Evolutionary conservation across 2,329 filamentous ascomycete species (phyloP), one percentile per base, ranked within the genome.

Genomic region (Exophiala alcalophila): DNA sequence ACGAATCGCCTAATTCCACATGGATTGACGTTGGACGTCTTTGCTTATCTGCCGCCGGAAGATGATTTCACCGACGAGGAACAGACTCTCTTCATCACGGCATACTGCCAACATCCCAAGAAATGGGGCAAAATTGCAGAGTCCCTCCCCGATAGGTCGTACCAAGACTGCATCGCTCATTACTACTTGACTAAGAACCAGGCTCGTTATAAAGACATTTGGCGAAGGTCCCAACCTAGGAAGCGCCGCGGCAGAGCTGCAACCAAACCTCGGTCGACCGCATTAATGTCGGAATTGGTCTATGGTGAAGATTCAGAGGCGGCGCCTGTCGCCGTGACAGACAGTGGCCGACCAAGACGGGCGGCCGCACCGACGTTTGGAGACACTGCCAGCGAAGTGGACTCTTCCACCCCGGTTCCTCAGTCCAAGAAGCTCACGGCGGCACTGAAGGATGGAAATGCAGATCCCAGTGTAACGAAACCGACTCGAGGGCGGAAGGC

Each of bases 71-170:
- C 66, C 0, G 57, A 62, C 0, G 64, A 69, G 32, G 71, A 74
- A 54, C 69, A 73, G 41, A 59, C 62, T 20, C 58, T 59, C 2
- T 73, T 74, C 52, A 67, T 65, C 1, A 62, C 70, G 40, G 67
- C 69, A 11, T 74, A 72, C 50, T 68, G 71, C 61, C 60, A 65
- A 4, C 57, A 65, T 40, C 71, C 71, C 2, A 74, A 74, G 61
- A 70, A 68, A 59, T 74, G 70, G 67, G 69, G 71, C 15, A 71
- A 70, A 50, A 74, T 74, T 47, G 71, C 71, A 3, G 67, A 71
- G 36, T 59, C 62, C 16, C 52, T 73, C 18, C 67, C 69, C 24
- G 66, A 65, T 9, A 65, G 71, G 15, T 63, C 64, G 25, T 73
- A 68, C 57, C 64, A 69, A 50, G 64, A 73, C 40, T 74, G 71